These are phyloP conservation scores for Starmerella bacillaris DNA, from an alignment of 805 yeast genomes.

Conservation along the genomic window DNA sequence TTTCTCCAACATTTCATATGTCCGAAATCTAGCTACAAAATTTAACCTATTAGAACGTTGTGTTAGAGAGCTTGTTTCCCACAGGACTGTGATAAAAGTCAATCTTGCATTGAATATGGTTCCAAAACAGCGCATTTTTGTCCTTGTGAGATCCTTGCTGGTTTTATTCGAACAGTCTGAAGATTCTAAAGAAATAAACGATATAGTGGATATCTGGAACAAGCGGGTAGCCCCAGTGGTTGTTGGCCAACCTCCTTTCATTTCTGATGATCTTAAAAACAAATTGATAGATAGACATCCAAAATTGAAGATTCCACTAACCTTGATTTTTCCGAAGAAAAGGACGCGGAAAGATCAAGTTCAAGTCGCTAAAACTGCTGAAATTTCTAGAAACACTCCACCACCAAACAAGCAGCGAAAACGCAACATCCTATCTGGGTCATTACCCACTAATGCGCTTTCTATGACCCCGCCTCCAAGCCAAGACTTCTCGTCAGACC, in stretches of 20 bases:
- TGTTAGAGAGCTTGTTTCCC: not conserved
- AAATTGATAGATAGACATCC: conserved; percentile 2
- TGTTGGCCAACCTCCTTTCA: conserved; percentile 7
- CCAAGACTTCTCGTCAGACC: not conserved
- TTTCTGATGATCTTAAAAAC: conserved; percentile 1
- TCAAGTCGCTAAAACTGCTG: not conserved
- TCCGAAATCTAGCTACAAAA: not conserved
- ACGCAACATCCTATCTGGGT: conserved; percentile 9
- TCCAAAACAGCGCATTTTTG: not conserved
- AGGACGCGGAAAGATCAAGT: not conserved
- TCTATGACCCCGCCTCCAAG: conserved; percentile 11
- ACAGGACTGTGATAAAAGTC: too few species aligned
- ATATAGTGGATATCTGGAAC: conserved; percentile 13
- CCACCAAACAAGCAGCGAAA: conserved; percentile 6
- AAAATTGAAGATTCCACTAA: conserved; percentile 1
- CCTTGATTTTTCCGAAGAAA: conserved; percentile 2
- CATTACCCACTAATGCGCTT: conserved; percentile 3
- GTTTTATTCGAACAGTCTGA: not conserved
- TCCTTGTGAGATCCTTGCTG: not conserved
- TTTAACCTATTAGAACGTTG: not conserved
- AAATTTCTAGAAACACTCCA: conserved; percentile 2
- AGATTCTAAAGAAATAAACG: not conserved
- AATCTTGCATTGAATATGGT: not conserved
- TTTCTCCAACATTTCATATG: too few species aligned
- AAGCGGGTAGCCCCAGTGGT: conserved; percentile 1